Conservation (phyloP, 1,139 yeast genomes). For the Insectozyma bohioensis region DNA sequence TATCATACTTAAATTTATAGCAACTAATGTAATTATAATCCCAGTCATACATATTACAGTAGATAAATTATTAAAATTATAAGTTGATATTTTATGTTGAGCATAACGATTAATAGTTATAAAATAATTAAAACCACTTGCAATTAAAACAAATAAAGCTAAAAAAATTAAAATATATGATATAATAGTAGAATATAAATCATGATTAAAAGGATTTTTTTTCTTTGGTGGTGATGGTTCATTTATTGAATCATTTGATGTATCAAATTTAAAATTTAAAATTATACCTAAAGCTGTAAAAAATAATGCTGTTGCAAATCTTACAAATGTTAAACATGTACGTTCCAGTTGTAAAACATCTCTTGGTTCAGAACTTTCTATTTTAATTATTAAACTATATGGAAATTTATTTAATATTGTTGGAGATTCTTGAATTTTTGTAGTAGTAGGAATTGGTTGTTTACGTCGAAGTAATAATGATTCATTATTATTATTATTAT, state of each 20-base stretch:
- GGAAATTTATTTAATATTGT: conserved; percentile 13
- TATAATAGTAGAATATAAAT: conserved; percentile 31
- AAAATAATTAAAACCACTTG: conserved; percentile 47
- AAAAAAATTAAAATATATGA: conserved; percentile 41
- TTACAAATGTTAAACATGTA: conserved; percentile 52
- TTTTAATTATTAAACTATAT: conserved; percentile 34
- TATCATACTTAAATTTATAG: conserved; percentile 42
- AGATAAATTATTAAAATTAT: conserved; percentile 35
- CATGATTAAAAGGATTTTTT: conserved; percentile 11
- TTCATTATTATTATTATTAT: too few relatives aligned
- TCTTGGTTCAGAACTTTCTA: conserved; percentile 55
- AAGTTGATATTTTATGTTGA: conserved; percentile 40
- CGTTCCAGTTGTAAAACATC: conserved; percentile 64
- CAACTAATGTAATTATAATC: conserved; percentile 41
- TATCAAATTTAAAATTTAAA: conserved; percentile 48
- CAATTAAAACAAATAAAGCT: conserved; percentile 38
- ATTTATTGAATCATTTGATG: conserved; percentile 18
- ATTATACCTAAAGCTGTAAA: conserved; percentile 53
- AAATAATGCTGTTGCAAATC: conserved; percentile 50
- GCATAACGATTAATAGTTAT: conserved; percentile 48
- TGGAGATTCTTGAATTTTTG: not conserved
- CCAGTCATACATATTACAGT: conserved; percentile 40
- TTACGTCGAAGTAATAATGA: too few relatives aligned
- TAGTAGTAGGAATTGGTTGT: too few relatives aligned
- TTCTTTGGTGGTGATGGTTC: conserved; percentile 6